Conservation (phyloP, 1,139 yeast genomes). For the Geotrichum aggregatum region DNA sequence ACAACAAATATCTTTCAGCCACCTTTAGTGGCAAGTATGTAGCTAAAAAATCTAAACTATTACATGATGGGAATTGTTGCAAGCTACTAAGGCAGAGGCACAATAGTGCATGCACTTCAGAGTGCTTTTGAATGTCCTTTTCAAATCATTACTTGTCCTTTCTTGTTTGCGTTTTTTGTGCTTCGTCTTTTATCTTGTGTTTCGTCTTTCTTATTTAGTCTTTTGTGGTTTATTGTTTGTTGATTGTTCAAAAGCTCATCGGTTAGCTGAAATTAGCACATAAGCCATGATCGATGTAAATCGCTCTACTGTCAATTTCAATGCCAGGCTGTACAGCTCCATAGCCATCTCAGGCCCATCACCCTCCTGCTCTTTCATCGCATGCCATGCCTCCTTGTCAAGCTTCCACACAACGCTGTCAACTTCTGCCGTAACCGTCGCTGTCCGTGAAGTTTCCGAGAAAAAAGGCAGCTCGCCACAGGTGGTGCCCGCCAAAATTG, state of each 20-base stretch:
- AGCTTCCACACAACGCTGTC: conserved; percentile 74
- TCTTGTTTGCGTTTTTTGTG: neutral
- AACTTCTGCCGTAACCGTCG: conserved; percentile 44
- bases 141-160: too few species aligned
- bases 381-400: conserved; percentile 46
- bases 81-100: too few species aligned
- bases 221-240: conserved; percentile 1
- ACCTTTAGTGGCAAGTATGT: too few species aligned
- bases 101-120: too few species aligned
- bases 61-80: too few species aligned
- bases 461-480: conserved; percentile 69
- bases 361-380: conserved; percentile 41
- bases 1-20: too few species aligned
- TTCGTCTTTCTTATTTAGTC: neutral
- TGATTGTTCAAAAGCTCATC: neutral
- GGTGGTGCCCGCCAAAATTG: conserved; percentile 83
- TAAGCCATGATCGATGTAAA: conserved; percentile 46
- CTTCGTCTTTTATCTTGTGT: neutral
- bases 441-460: conserved; percentile 43
- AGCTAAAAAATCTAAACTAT: too few species aligned
- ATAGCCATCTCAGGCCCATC: conserved; percentile 56
- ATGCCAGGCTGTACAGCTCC: conserved; percentile 63
- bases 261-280: conserved; percentile 31
- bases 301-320: conserved; percentile 66
- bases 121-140: too few species aligned